Percentiles rank a stretch among this genome's conserved stretches.
Conservation (phyloP, 257 asterid species). For the Rehmannia glutinosa region DNA sequence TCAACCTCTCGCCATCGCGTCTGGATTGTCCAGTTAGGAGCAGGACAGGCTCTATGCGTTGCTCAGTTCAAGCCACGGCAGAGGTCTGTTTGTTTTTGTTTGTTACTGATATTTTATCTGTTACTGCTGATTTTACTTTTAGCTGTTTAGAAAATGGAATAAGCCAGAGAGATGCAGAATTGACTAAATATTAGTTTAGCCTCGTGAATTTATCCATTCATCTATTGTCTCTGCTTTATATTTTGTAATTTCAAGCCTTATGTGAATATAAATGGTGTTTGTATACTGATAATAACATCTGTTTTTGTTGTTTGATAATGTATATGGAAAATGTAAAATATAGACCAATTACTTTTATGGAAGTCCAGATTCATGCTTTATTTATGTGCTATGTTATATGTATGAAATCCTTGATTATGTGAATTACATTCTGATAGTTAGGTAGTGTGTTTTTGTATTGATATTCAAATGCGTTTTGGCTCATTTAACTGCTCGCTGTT, state of each 20-base stretch:
- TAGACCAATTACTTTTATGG: neutral
- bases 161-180: neutral
- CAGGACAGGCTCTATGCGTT: slow-evolving; percentile 20
- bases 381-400: neutral
- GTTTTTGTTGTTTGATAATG: neutral
- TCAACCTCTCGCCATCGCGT: slow-evolving; percentile 29
- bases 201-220: neutral
- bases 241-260: neutral
- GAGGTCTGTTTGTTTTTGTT: slow-evolving; percentile 38
- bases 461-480: neutral
- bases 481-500: slow-evolving; percentile 3
- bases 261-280: neutral
- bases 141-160: neutral
- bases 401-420: neutral
- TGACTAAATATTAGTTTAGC: neutral
- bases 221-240: neutral
- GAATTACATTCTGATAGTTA: neutral
- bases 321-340: neutral
- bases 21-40: slow-evolving; percentile 20
- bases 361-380: neutral
- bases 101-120: neutral
- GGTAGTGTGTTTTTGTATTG: too few relatives aligned
- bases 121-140: slow-evolving; percentile 7
- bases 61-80: slow-evolving; percentile 55
- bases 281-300: neutral